These are phyloP conservation scores for Penicillium soppii DNA, from an alignment of 495 filamentous ascomycete genomes.

Conservation along the genomic window DNA sequence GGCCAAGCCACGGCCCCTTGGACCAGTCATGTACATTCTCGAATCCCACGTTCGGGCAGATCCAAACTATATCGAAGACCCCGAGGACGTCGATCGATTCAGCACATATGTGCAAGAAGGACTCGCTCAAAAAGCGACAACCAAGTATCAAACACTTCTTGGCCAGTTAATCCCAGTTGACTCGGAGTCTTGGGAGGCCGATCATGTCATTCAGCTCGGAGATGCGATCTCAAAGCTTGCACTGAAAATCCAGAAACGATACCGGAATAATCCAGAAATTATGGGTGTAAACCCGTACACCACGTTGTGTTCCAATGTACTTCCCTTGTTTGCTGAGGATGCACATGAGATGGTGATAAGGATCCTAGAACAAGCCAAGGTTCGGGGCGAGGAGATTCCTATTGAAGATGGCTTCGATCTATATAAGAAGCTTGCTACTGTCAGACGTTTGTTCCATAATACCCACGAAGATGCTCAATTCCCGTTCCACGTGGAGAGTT, in stretches of 20 bases:
- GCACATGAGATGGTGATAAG: slow-evolving; percentile 75
- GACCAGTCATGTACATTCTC: slow-evolving; percentile 78
- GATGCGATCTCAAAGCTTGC: slow-evolving; percentile 79
- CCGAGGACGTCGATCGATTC: slow-evolving; percentile 68
- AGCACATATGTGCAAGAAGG: slow-evolving; percentile 67
- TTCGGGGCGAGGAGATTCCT: slow-evolving; percentile 69
- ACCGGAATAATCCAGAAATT: slow-evolving; percentile 81
- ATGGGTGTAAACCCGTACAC: slow-evolving; percentile 86
- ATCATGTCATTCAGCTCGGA: slow-evolving; percentile 82
- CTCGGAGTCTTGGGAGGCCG: slow-evolving; percentile 78
- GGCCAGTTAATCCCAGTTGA: slow-evolving; percentile 70
- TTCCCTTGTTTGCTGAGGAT: slow-evolving; percentile 88
- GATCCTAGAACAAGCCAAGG: slow-evolving; percentile 70
- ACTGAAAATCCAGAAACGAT: slow-evolving; percentile 87
- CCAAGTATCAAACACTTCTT: slow-evolving; percentile 71
- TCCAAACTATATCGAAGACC: slow-evolving; percentile 65
- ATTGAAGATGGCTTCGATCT: slow-evolving; percentile 92
- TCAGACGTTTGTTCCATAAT: slow-evolving; percentile 73
- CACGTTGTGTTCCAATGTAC: slow-evolving; percentile 76
- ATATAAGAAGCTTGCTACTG: slow-evolving; percentile 81
- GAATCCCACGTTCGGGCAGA: slow-evolving; percentile 81
- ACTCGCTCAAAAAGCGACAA: slow-evolving; percentile 68
- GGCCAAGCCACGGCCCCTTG: slow-evolving; percentile 73
- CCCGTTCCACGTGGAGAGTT: slow-evolving; percentile 79
- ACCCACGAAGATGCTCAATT: slow-evolving; percentile 68